These are phyloP conservation scores for Globisporangium acanthophoron DNA, from an alignment of 352 stramenopile species.

Conservation along the genomic window DNA sequence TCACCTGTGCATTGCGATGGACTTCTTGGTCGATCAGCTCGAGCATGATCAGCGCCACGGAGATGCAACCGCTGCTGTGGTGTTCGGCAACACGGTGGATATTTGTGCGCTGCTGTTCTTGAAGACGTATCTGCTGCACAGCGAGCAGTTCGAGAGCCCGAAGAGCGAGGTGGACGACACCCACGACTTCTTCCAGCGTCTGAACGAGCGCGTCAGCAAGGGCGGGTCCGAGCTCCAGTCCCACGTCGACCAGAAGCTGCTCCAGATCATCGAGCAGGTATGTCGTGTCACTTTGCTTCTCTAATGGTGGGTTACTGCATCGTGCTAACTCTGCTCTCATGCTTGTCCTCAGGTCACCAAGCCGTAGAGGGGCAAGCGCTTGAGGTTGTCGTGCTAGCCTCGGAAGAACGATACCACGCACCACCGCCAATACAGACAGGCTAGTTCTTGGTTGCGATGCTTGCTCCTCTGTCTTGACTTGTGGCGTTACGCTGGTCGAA, in stretches of 20 bases:
- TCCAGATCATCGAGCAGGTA: conserved; percentile 12
- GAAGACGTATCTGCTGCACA: conserved; percentile 56
- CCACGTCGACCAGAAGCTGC: conserved; percentile 4
- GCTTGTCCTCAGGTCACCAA: conserved; percentile 1
- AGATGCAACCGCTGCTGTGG: neutral
- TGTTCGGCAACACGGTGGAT: conserved; percentile 35
- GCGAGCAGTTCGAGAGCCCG: conserved; percentile 34
- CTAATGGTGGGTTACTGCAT: neutral
- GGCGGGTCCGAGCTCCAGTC: neutral
- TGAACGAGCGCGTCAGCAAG: conserved; percentile 16
- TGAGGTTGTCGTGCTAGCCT: too few relatives aligned
- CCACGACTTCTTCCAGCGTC: conserved; percentile 28
- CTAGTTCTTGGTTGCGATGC: too few relatives aligned
- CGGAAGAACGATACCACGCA: too few relatives aligned
- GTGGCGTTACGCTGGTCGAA: too few relatives aligned
- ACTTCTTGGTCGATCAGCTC: conserved; percentile 54
- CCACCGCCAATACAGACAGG: too few relatives aligned
- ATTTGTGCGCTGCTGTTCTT: conserved; percentile 52
- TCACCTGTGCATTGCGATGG: conserved; percentile 58
- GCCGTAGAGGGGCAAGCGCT: neutral
- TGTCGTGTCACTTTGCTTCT: neutral
- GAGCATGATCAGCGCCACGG: conserved; percentile 1
- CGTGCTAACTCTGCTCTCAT: neutral
- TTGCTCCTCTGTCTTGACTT: too few relatives aligned
- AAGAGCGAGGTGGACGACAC: conserved; percentile 38